Percentiles rank a stretch among this genome's conserved stretches.
phyloP scores from a whole-genome alignment of 2,329 filamentous ascomycete genomes.

The Pseudocercospora macadamiae region DNA sequence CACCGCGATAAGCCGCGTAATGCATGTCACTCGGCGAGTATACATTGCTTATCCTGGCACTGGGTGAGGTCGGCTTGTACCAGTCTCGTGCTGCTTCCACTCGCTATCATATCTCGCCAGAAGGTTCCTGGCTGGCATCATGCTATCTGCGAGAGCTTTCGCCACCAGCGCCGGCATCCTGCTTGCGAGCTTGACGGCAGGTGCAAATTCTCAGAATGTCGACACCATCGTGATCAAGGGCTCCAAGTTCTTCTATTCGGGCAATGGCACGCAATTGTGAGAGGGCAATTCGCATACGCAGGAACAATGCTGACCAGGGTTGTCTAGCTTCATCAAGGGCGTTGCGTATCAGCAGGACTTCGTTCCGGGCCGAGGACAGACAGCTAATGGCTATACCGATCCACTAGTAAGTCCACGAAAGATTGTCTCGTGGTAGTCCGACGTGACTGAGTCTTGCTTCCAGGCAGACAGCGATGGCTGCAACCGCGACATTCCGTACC shows the following conservation, averaged over 20 bases:
- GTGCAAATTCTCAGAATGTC: constrained; percentile 56
- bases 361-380: constrained; percentile 44
- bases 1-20: background rate
- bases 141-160: background rate
- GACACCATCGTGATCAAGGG: constrained; percentile 74
- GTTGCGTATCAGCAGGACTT: constrained; percentile 89
- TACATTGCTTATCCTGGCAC: background rate
- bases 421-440: background rate
- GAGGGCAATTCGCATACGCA: constrained; percentile 20
- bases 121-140: background rate
- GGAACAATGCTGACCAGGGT: background rate
- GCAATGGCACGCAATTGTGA: constrained; percentile 73
- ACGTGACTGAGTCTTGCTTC: background rate
- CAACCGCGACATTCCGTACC: constrained; percentile 80
- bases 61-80: background rate
- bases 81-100: background rate
- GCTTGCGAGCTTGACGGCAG: constrained; percentile 23
- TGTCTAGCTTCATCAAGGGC: constrained; percentile 77
- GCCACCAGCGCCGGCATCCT: background rate
- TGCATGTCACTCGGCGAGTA: background rate
- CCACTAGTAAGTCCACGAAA: constrained; percentile 58
- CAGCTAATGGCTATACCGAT: constrained; percentile 67
- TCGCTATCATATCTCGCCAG: background rate
- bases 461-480: constrained; percentile 67
- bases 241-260: constrained; percentile 86